These are phyloP conservation scores for Penicillium roqueforti DNA, from an alignment of 495 filamentous ascomycete genomes.

Conservation along the genomic window DNA sequence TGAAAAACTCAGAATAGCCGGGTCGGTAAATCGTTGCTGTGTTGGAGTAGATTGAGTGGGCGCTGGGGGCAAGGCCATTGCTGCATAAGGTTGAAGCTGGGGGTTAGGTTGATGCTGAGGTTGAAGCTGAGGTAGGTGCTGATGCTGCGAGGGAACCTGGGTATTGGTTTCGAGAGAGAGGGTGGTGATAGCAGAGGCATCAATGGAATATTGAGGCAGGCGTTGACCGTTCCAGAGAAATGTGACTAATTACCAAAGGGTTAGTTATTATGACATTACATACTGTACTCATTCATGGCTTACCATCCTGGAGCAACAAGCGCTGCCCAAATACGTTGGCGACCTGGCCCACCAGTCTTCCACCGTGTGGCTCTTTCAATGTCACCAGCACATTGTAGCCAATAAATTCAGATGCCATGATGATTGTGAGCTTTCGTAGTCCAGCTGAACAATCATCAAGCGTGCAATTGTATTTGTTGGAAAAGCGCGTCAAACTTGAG, in stretches of 20 bases:
- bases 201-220: slow-evolving; percentile 47
- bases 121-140: slow-evolving; percentile 16
- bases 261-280: neutral
- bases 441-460: slow-evolving; percentile 11
- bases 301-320: slow-evolving; percentile 77
- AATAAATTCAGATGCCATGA: slow-evolving; percentile 68
- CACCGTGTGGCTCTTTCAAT: slow-evolving; percentile 60
- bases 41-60: slow-evolving; percentile 10
- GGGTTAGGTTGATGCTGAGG: slow-evolving; percentile 5
- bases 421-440: slow-evolving; percentile 7
- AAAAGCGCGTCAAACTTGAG: neutral
- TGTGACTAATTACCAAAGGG: slow-evolving; percentile 30
- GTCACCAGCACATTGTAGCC: slow-evolving; percentile 76
- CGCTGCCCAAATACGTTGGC: slow-evolving; percentile 66
- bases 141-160: slow-evolving; percentile 21
- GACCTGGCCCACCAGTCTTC: slow-evolving; percentile 68
- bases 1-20: slow-evolving; percentile 50
- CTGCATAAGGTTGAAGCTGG: neutral
- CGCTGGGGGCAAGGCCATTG: neutral
- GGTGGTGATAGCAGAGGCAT: slow-evolving; percentile 55
- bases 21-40: slow-evolving; percentile 47
- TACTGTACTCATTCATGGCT: slow-evolving; percentile 15
- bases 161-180: slow-evolving; percentile 46
- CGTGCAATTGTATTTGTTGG: neutral
- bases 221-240: slow-evolving; percentile 48